Evolutionary conservation across 257 asterid genomes (phyloP).

Genomic region (Linaria vulgaris): DNA sequence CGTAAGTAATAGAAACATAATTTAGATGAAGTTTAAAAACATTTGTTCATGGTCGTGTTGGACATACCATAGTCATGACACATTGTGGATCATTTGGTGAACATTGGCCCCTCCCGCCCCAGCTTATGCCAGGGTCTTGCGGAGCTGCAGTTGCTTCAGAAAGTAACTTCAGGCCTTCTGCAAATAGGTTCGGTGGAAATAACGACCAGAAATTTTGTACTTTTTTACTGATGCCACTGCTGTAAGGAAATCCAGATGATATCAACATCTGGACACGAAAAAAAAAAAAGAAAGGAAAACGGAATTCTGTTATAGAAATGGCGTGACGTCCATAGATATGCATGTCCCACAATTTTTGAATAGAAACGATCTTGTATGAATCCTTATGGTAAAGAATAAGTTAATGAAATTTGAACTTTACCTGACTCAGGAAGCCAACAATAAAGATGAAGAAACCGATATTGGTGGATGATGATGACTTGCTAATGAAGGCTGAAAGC

Average conservation of each 20-base stretch:
- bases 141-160: slow-evolving; percentile 82
- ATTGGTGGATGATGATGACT: slow-evolving; percentile 76
- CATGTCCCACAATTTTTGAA: too few relatives aligned
- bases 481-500: slow-evolving; percentile 73
- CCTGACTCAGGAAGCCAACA: slow-evolving; percentile 84
- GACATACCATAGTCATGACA: slow-evolving; percentile 61
- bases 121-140: slow-evolving; percentile 90
- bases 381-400: too few relatives aligned
- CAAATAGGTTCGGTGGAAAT: slow-evolving; percentile 92
- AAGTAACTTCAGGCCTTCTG: slow-evolving; percentile 74
- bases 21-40: too few relatives aligned
- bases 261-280: slow-evolving; percentile 66
- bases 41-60: neutral
- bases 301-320: too few relatives aligned
- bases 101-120: slow-evolving; percentile 74
- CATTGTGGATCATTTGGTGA: slow-evolving; percentile 80
- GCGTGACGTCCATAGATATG: too few relatives aligned
- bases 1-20: too few relatives aligned
- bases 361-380: too few relatives aligned
- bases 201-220: slow-evolving; percentile 68
- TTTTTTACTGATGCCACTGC: slow-evolving; percentile 35
- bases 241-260: slow-evolving; percentile 83
- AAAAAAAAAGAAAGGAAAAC: slow-evolving; percentile 5
- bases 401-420: slow-evolving; percentile 3
- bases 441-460: slow-evolving; percentile 69